Conservation (phyloP, 192 early-diverging fungal genomes). For the Backusella liffmaniae region DNA sequence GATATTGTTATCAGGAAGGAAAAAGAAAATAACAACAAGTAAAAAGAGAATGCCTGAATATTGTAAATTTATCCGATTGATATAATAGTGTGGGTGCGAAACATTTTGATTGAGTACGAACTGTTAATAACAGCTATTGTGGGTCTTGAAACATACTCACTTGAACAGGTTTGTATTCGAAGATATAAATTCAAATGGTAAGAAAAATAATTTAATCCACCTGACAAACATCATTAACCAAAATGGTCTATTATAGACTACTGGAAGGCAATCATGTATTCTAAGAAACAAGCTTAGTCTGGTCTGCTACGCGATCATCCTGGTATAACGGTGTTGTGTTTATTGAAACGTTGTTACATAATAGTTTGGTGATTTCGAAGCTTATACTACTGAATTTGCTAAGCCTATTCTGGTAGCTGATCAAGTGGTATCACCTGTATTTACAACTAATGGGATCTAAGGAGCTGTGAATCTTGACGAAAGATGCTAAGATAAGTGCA, state of each 20-base stretch:
- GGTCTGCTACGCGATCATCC: constrained; percentile 59
- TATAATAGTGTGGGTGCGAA: constrained; percentile 34
- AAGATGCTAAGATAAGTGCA: constrained; percentile 89
- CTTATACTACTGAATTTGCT: constrained; percentile 53
- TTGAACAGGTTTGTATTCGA: constrained; percentile 65
- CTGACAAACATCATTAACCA: background rate
- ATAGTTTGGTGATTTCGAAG: constrained; percentile 48
- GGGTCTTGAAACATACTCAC: constrained; percentile 62
- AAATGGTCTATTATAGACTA: constrained; percentile 18
- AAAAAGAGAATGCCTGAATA: constrained; percentile 54
- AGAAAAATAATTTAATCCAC: background rate
- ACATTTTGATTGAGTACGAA: constrained; percentile 54
- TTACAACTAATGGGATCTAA: constrained; percentile 47
- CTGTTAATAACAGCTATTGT: constrained; percentile 67
- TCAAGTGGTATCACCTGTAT: background rate
- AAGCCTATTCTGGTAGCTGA: constrained; percentile 46
- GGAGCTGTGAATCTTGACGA: constrained; percentile 69
- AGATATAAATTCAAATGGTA: constrained; percentile 44
- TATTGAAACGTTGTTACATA: constrained; percentile 64
- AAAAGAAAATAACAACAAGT: constrained; percentile 59
- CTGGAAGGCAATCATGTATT: background rate
- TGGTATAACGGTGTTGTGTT: constrained; percentile 62
- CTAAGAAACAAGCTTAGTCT: background rate
- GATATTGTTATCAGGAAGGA: constrained; percentile 47
- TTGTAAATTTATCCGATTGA: constrained; percentile 53